Conservation (phyloP, 805 yeast genomes). For the Starmera quercuum region DNA sequence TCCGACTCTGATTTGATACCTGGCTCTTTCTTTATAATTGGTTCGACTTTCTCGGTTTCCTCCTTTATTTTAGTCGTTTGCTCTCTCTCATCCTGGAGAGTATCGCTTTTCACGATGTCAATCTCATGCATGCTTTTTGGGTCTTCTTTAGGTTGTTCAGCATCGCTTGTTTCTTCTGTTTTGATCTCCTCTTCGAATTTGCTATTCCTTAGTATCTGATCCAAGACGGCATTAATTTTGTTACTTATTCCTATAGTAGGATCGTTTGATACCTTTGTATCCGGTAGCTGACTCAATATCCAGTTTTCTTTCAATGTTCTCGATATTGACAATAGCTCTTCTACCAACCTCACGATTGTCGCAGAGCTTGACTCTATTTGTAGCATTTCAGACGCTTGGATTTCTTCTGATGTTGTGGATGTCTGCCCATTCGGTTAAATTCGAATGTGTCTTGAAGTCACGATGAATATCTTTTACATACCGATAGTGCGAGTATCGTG, state of each 20-base stretch:
- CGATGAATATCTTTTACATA: neutral
- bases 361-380: slow-evolving; percentile 49
- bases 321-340: slow-evolving; percentile 43
- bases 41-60: too few relatives aligned
- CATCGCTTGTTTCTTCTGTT: too few relatives aligned
- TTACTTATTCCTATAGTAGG: slow-evolving; percentile 2
- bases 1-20: too few relatives aligned
- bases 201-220: slow-evolving; percentile 3
- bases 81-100: too few relatives aligned
- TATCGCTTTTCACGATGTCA: too few relatives aligned
- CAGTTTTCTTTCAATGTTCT: slow-evolving; percentile 45
- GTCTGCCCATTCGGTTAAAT: slow-evolving; percentile 4
- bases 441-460: neutral
- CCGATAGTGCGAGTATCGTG: slow-evolving; percentile 42
- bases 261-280: slow-evolving; percentile 10
- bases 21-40: too few relatives aligned
- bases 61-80: too few relatives aligned
- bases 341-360: slow-evolving; percentile 41
- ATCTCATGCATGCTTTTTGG: too few relatives aligned
- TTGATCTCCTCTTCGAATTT: slow-evolving; percentile 8
- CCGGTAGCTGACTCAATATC: slow-evolving; percentile 47
- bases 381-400: slow-evolving; percentile 41
- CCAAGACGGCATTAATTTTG: slow-evolving; percentile 3
- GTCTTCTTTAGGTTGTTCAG: too few relatives aligned
- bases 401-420: slow-evolving; percentile 23